phyloP scores from a whole-genome alignment of 805 yeast species.

The Saccharomycopsis sp. region DNA sequence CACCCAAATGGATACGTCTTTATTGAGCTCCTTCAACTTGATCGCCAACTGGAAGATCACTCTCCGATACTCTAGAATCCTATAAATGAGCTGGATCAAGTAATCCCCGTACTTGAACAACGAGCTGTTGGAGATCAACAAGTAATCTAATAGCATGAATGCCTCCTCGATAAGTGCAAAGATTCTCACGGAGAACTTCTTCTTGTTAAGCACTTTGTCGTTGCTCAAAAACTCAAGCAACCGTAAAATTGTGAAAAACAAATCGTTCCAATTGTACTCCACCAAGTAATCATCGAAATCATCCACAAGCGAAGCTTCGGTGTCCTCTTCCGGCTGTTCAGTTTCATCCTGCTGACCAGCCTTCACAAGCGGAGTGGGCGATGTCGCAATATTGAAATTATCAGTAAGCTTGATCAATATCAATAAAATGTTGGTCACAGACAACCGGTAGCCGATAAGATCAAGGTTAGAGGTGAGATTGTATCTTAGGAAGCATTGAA shows the following conservation, averaged over 20 bases:
- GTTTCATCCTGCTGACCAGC: not conserved
- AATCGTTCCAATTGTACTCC: conserved; percentile 33
- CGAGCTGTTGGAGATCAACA: conserved; percentile 20
- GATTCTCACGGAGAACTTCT: conserved; percentile 17
- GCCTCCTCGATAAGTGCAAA: conserved; percentile 27
- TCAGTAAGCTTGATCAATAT: conserved; percentile 23
- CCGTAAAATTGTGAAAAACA: conserved; percentile 28
- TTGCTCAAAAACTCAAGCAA: conserved; percentile 28
- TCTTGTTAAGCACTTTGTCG: conserved; percentile 22
- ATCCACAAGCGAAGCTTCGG: not conserved
- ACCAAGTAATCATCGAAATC: conserved; percentile 7
- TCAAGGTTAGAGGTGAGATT: conserved; percentile 34
- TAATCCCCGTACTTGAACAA: conserved; percentile 18
- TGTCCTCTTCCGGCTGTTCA: not conserved
- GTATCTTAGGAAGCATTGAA: conserved; percentile 31
- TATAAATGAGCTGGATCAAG: conserved; percentile 18
- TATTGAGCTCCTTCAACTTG: conserved; percentile 1
- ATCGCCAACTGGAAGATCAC: conserved; percentile 3
- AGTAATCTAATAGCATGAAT: conserved; percentile 23
- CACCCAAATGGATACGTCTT: conserved; percentile 6
- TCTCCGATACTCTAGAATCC: conserved; percentile 13
- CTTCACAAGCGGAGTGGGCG: too few species aligned
- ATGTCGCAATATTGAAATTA: conserved; percentile 16
- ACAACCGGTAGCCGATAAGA: conserved; percentile 29
- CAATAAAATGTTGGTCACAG: conserved; percentile 27